These are phyloP conservation scores for Pelargonium citronellum DNA, from an alignment of 441 rosid species.

Conservation along the genomic window DNA sequence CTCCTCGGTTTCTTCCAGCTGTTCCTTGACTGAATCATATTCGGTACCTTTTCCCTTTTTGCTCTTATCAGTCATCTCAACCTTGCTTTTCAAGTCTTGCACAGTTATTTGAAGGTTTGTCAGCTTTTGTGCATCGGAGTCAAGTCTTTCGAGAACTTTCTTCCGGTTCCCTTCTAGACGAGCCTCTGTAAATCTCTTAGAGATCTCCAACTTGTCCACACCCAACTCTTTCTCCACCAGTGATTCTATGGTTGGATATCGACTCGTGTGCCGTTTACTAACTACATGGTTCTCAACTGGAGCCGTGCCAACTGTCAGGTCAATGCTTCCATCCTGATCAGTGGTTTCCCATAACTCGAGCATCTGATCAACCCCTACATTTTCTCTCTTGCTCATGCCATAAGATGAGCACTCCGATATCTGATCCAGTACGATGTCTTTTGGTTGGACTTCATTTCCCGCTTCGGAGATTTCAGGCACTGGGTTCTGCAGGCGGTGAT, in stretches of 20 bases:
- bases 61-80: conserved; percentile 53
- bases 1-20: conserved; percentile 74
- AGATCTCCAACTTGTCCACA: conserved; percentile 67
- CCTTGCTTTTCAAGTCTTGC: conserved; percentile 70
- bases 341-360: conserved; percentile 59
- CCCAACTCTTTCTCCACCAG: conserved; percentile 62
- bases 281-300: conserved; percentile 20
- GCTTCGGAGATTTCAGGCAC: conserved; percentile 40
- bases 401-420: conserved; percentile 76
- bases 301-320: conserved; percentile 39
- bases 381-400: conserved; percentile 62
- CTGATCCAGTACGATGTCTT: conserved; percentile 93
- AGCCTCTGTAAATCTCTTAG: conserved; percentile 50
- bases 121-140: conserved; percentile 80
- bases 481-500: conserved; percentile 31
- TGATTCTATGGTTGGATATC: conserved; percentile 50
- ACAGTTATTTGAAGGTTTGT: conserved; percentile 72
- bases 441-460: conserved; percentile 60
- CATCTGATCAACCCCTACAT: conserved; percentile 43
- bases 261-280: conserved; percentile 32
- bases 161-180: conserved; percentile 52
- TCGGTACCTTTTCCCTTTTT: conserved; percentile 58
- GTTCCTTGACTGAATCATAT: conserved; percentile 58
- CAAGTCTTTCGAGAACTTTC: conserved; percentile 78
- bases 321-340: conserved; percentile 36